phyloP scores from a whole-genome alignment of 345 rosid genomes.

The Moricandia moricandioides region DNA sequence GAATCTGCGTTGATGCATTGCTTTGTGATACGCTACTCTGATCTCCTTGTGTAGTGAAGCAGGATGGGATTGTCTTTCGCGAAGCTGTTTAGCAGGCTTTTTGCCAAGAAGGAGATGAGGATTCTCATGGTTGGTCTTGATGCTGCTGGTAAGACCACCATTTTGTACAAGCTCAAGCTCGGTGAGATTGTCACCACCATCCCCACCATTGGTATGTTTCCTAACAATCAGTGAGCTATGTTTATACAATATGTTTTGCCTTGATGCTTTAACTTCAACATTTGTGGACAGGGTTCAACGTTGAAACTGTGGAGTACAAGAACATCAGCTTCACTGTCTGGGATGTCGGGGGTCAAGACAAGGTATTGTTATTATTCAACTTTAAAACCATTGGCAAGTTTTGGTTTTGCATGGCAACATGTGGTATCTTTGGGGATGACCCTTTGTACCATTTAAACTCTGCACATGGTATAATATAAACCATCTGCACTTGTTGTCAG shows the following conservation, averaged over 20 bases:
- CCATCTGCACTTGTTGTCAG: neutral
- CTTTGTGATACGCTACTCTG: neutral
- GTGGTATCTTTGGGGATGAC: neutral
- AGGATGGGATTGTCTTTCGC: constrained; percentile 23
- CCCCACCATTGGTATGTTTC: constrained; percentile 63
- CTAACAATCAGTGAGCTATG: neutral
- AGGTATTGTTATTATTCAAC: constrained; percentile 37
- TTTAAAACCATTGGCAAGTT: neutral
- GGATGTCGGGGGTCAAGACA: constrained; percentile 73
- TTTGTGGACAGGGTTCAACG: constrained; percentile 48
- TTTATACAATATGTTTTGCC: neutral
- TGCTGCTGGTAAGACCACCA: constrained; percentile 80
- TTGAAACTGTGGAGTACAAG: constrained; percentile 64
- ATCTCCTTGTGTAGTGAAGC: neutral
- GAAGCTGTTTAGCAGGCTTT: constrained; percentile 20
- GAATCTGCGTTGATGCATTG: neutral
- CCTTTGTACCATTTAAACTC: no score
- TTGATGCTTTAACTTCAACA: neutral
- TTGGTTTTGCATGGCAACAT: neutral
- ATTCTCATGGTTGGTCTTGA: constrained; percentile 79
- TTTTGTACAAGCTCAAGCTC: constrained; percentile 70
- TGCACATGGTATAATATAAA: neutral
- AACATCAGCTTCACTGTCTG: constrained; percentile 67
- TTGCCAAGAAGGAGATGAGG: constrained; percentile 58
- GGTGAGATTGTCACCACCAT: constrained; percentile 74